Evolutionary conservation across 1,284 basidiomycete genomes (phyloP).

Genomic region (Rhizoctonia solani): DNA sequence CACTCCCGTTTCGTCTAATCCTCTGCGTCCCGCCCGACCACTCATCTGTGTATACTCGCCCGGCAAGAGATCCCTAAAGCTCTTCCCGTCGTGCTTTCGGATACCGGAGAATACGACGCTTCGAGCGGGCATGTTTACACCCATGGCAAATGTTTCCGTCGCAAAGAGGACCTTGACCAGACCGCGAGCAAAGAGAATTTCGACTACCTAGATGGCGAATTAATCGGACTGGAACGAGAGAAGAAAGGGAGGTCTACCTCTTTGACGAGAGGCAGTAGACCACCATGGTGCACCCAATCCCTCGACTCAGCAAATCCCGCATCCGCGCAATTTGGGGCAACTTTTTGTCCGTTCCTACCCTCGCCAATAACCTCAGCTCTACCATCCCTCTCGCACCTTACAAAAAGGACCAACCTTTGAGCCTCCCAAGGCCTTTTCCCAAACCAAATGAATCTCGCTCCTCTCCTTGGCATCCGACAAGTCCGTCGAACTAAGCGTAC

Average conservation of each 20-base stretch:
- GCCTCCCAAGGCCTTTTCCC: constrained; percentile 87
- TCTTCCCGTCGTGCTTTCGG: constrained; percentile 93
- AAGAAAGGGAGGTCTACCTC: constrained; percentile 59
- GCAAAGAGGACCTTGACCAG: constrained; percentile 97
- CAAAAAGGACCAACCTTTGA: constrained; percentile 71
- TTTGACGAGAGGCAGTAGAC: constrained; percentile 95
- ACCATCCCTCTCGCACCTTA: neutral
- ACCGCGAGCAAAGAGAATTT: constrained; percentile 94
- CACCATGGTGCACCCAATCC: constrained; percentile 99
- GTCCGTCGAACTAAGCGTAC: constrained; percentile 86
- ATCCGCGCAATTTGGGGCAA: constrained; percentile 95
- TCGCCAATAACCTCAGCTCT: neutral
- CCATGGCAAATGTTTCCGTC: constrained; percentile 99
- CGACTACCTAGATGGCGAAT: constrained; percentile 74
- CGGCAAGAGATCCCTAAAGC: constrained; percentile 86
- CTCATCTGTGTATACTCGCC: constrained; percentile 99
- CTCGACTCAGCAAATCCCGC: constrained; percentile 87
- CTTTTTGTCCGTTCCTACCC: constrained; percentile 82
- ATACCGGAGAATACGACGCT: constrained; percentile 96
- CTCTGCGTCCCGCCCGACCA: constrained; percentile 94
- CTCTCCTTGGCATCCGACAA: constrained; percentile 87
- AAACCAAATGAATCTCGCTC: constrained; percentile 93
- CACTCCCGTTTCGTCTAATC: constrained; percentile 92
- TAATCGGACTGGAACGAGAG: neutral
- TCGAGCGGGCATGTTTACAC: constrained; percentile 99